Percentiles rank a stretch among this genome's conserved stretches.
Evolutionary conservation across 768 basidiomycete species (phyloP).

Genomic region (Amanita molliuscula): DNA sequence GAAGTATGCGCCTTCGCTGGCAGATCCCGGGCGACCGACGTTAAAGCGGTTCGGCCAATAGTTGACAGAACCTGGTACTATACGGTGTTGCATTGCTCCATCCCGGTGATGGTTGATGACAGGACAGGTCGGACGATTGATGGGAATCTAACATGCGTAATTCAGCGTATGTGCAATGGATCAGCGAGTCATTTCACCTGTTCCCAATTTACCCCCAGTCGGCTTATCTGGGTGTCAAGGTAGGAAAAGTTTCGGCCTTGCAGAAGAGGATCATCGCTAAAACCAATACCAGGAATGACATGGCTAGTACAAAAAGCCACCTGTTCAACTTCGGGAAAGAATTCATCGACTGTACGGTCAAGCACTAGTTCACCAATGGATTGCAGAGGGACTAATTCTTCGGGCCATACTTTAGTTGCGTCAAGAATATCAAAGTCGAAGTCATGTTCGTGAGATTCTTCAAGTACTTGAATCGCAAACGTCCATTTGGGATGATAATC

Average conservation of each 20-base stretch:
- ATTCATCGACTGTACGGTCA: slow-evolving; percentile 57
- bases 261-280: slow-evolving; percentile 72
- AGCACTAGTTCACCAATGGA: slow-evolving; percentile 69
- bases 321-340: slow-evolving; percentile 83
- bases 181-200: slow-evolving; percentile 27
- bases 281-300: slow-evolving; percentile 58
- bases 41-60: slow-evolving; percentile 77
- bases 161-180: not conserved
- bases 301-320: slow-evolving; percentile 80
- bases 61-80: slow-evolving; percentile 50
- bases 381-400: slow-evolving; percentile 69
- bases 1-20: slow-evolving; percentile 43
- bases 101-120: slow-evolving; percentile 62
- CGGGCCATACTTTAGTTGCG: slow-evolving; percentile 79
- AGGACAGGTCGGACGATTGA: slow-evolving; percentile 74
- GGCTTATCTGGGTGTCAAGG: slow-evolving; percentile 74
- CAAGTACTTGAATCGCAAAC: slow-evolving; percentile 64
- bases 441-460: slow-evolving; percentile 62
- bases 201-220: slow-evolving; percentile 76
- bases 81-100: slow-evolving; percentile 45
- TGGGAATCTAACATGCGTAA: slow-evolving; percentile 43
- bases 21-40: slow-evolving; percentile 34
- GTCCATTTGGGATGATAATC: slow-evolving; percentile 72
- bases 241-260: slow-evolving; percentile 84
- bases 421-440: slow-evolving; percentile 88